Base-by-base conservation (phyloP, 176 grass and related monocot species). In the Poa pratensis region DNA sequence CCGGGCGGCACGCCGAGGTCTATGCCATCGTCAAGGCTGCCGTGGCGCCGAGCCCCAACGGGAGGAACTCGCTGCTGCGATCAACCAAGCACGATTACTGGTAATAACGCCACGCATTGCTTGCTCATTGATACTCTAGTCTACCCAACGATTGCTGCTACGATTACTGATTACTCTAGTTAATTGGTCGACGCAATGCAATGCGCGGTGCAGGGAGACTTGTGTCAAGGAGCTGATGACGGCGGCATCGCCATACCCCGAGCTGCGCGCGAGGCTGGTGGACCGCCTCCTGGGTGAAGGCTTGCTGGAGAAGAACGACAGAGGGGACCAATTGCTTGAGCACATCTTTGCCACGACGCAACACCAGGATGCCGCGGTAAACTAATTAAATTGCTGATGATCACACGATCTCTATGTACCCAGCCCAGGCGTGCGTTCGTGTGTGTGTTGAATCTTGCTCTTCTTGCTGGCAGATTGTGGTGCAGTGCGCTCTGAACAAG, bases 81-180 rank as follows among this genome's bases (percentile, higher is more conserved):
- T 8, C 37, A 16, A 13, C 69, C 3, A 58, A 16, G 37, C 18
- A 66, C 9, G 18, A 50, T 0, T 6, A 46, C 59, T 69, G 87
- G 82, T 89, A 85, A 24, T 89, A 85, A 24, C 40, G 11, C 6
- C 12, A 26, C 69, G 11, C n/a, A 51, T 27, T 74, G 71, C 23
- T 74, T 17, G 32, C 26, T 28, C 61, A 27, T 30, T 22, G 2
- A 14, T 62, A 14, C 23, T 26, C 52, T n/a, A 7, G 51, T 53
- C 45, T 49, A 49, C 46, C 13, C 13, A 49, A 15, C 46, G 46
- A 49, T 49, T 48, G 12, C 11, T 48, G 45, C 11, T 48, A 48
- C 45, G 2, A 48, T 14, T 11, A 46, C 28, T 30, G 28, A 2
- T 40, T 12, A 46, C 11, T 12, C 46, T 11, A 49, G 46, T 49